phyloP scores from a whole-genome alignment of 441 rosid genomes.

The Isatis lusitanica region DNA sequence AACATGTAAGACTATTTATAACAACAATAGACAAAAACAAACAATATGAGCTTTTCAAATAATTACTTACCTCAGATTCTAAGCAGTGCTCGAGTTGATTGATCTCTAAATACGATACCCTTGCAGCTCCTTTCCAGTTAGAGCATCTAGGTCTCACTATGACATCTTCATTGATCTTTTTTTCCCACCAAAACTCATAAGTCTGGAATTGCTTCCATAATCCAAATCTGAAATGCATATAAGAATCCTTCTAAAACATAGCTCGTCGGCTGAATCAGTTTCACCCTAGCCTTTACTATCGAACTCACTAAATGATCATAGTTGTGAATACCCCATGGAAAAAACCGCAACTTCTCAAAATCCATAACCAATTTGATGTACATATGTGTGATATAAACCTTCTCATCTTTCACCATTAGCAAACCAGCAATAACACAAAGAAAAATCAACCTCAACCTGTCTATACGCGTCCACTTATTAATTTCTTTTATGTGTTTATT shows the following conservation, averaged over 20 bases:
- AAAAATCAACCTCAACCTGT: neutral
- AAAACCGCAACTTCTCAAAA: neutral
- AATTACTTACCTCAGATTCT: neutral
- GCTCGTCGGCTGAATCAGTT: neutral
- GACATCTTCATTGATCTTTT: neutral
- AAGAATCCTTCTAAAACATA: neutral
- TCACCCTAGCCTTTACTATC: neutral
- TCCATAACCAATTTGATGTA: neutral
- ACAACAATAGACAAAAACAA: too few species aligned
- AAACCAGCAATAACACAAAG: neutral
- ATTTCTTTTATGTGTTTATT: neutral
- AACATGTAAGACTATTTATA: too few species aligned
- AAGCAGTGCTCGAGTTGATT: neutral
- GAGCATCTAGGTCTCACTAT: neutral
- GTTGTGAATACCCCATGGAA: neutral
- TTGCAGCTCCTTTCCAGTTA: neutral
- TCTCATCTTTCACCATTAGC: neutral
- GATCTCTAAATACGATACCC: neutral
- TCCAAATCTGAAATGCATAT: neutral
- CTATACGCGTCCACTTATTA: neutral
- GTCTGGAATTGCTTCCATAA: neutral
- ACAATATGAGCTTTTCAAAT: too few species aligned
- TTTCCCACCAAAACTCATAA: neutral
- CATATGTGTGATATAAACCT: neutral
- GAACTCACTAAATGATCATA: neutral